phyloP scores from a whole-genome alignment of 2,329 filamentous ascomycete species.

The Raffaelea albimanens region DNA sequence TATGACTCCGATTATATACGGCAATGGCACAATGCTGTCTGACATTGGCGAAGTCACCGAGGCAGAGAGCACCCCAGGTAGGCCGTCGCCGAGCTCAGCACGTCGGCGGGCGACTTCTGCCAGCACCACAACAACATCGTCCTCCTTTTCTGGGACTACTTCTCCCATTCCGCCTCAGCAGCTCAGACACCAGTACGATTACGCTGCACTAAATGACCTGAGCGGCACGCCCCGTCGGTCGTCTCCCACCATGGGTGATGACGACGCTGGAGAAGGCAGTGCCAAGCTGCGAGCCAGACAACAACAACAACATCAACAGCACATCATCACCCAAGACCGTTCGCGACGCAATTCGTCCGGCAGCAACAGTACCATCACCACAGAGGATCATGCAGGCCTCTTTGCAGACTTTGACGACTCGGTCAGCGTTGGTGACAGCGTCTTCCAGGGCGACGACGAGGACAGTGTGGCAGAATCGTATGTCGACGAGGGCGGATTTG shows the following conservation, averaged over 20 bases:
- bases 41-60: slow-evolving; percentile 52
- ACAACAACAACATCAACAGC: slow-evolving; percentile 19
- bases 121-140: neutral
- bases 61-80: slow-evolving; percentile 38
- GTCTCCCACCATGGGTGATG: slow-evolving; percentile 35
- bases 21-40: slow-evolving; percentile 59
- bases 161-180: slow-evolving; percentile 9
- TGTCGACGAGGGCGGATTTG: slow-evolving; percentile 32
- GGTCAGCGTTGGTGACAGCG: slow-evolving; percentile 53
- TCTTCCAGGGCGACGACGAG: slow-evolving; percentile 59
- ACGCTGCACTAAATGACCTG: slow-evolving; percentile 18
- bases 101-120: slow-evolving; percentile 1
- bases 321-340: slow-evolving; percentile 14
- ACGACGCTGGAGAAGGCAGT: slow-evolving; percentile 12
- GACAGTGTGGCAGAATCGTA: slow-evolving; percentile 54
- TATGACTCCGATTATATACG: slow-evolving; percentile 57
- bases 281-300: slow-evolving; percentile 34
- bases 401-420: slow-evolving; percentile 55
- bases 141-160: slow-evolving; percentile 25
- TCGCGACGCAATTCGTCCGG: slow-evolving; percentile 43
- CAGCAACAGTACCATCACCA: slow-evolving; percentile 52
- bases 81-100: slow-evolving; percentile 17
- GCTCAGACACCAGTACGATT: slow-evolving; percentile 7
- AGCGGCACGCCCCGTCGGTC: slow-evolving; percentile 25
- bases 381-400: slow-evolving; percentile 34